Evolutionary conservation across 495 filamentous ascomycete genomes (phyloP).

Genomic region (Neurospora sp.): DNA sequence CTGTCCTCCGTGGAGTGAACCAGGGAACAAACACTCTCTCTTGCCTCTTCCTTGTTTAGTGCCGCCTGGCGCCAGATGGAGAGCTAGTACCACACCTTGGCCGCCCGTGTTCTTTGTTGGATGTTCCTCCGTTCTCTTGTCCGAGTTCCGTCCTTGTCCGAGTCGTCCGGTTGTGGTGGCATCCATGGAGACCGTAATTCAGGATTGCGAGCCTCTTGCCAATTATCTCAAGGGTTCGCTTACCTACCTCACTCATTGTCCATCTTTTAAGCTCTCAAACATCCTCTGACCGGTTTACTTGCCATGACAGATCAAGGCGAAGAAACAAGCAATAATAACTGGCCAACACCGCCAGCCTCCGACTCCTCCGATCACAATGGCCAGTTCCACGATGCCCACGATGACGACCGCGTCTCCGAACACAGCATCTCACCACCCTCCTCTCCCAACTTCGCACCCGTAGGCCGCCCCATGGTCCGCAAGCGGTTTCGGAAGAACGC

Average conservation of each 20-base stretch:
- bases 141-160: not conserved
- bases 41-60: not conserved
- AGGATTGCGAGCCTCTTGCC: constrained; percentile 83
- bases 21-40: not conserved
- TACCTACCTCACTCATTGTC: not conserved
- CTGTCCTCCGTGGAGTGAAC: not conserved
- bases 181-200: constrained; percentile 84
- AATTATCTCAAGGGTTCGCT: constrained; percentile 82
- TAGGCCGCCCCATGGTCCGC: constrained; percentile 56
- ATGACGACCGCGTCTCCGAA: constrained; percentile 14
- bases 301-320: constrained; percentile 28
- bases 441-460: constrained; percentile 60
- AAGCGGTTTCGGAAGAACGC: constrained; percentile 57
- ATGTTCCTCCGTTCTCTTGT: not conserved
- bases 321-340: constrained; percentile 27
- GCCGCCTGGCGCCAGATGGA: constrained; percentile 21
- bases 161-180: constrained; percentile 10
- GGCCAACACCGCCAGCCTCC: constrained; percentile 26
- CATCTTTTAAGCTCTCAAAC: constrained; percentile 1
- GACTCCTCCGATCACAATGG: constrained; percentile 29
- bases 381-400: not conserved
- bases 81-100: constrained; percentile 13
- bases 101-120: not conserved
- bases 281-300: constrained; percentile 3
- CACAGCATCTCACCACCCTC: constrained; percentile 32